phyloP scores from a whole-genome alignment of 257 asterid genomes.

The Solanum tacnaense region DNA sequence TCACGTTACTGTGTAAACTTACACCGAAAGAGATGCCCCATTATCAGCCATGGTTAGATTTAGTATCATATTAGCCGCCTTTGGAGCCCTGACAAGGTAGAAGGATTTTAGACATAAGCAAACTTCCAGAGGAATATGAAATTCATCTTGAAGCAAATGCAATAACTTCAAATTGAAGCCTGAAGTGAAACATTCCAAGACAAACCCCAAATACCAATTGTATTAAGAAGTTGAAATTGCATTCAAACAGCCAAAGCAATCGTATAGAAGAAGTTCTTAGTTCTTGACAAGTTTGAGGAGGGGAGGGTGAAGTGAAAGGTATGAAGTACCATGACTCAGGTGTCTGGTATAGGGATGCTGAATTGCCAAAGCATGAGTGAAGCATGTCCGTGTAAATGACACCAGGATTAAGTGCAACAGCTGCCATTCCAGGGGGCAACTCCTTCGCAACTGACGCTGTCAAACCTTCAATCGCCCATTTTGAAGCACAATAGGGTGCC shows the following conservation, averaged over 20 bases:
- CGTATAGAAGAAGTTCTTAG: background rate
- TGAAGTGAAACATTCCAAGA: background rate
- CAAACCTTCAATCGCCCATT: slow-evolving; percentile 96
- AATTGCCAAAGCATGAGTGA: slow-evolving; percentile 80
- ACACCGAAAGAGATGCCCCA: slow-evolving; percentile 83
- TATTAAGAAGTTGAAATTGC: background rate
- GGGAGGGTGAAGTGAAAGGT: slow-evolving; percentile 1
- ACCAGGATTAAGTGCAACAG: slow-evolving; percentile 89
- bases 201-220: background rate
- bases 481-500: slow-evolving; percentile 97
- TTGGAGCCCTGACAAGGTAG: slow-evolving; percentile 66
- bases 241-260: background rate
- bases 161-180: background rate
- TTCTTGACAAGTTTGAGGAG: background rate
- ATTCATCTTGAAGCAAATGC: background rate
- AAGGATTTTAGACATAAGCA: background rate
- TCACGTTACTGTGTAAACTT: background rate
- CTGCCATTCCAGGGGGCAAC: slow-evolving; percentile 73
- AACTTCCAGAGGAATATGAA: background rate
- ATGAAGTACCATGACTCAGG: slow-evolving; percentile 74
- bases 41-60: slow-evolving; percentile 69
- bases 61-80: slow-evolving; percentile 85
- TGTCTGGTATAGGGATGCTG: slow-evolving; percentile 69
- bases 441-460: slow-evolving; percentile 85
- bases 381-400: slow-evolving; percentile 93